phyloP scores from a whole-genome alignment of 495 filamentous ascomycete species.

The Lophiotrema nucula region DNA sequence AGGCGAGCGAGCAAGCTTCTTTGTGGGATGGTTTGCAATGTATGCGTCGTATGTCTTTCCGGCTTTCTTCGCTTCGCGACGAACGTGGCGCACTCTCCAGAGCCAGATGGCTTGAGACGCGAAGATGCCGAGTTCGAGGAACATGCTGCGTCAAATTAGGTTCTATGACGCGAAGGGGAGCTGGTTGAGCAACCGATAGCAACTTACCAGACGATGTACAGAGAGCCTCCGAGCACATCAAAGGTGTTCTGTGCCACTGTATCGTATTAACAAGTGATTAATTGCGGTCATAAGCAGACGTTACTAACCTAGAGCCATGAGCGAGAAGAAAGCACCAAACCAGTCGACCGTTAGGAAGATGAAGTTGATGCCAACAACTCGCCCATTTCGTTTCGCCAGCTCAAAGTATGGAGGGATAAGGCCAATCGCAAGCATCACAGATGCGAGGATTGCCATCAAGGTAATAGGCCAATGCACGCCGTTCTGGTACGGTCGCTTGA shows the following conservation, averaged over 20 bases:
- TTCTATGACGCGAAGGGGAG: not conserved
- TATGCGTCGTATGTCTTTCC: conserved; percentile 65
- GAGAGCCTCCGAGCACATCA: conserved; percentile 65
- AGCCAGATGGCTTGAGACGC: conserved; percentile 67
- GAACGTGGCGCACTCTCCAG: conserved; percentile 59
- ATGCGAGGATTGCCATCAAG: conserved; percentile 59
- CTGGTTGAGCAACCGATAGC: not conserved
- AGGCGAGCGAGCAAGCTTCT: conserved; percentile 6
- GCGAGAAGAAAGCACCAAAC: conserved; percentile 70
- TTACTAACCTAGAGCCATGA: conserved; percentile 53
- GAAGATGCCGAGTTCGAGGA: conserved; percentile 70
- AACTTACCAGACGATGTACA: conserved; percentile 66
- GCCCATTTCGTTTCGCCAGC: conserved; percentile 66
- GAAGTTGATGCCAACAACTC: conserved; percentile 66
- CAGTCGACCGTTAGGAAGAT: conserved; percentile 70
- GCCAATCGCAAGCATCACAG: conserved; percentile 58
- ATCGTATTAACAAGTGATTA: not conserved
- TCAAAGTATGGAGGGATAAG: conserved; percentile 71
- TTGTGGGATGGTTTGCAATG: conserved; percentile 38
- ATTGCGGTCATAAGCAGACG: not conserved
- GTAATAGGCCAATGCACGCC: conserved; percentile 57
- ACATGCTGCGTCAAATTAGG: conserved; percentile 44
- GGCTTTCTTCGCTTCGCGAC: conserved; percentile 54
- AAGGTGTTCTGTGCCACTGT: conserved; percentile 67
- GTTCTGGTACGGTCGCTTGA: conserved; percentile 53